Percentiles rank a stretch among this genome's conserved stretches.
phyloP scores from a whole-genome alignment of 768 basidiomycete species.

The Psilocybe sp. region DNA sequence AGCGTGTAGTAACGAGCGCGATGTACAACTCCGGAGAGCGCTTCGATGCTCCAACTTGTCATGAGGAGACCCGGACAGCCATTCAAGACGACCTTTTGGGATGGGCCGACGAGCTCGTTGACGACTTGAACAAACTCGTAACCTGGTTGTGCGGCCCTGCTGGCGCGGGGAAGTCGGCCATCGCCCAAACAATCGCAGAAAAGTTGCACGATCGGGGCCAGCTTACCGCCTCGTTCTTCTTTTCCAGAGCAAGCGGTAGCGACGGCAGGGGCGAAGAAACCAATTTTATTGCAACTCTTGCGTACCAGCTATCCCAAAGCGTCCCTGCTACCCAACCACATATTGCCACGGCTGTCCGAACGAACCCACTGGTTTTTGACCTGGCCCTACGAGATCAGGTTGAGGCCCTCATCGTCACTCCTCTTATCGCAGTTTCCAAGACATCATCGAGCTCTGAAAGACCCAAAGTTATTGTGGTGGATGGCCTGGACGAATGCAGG shows the following conservation, averaged over 20 bases:
- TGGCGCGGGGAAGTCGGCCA: neutral
- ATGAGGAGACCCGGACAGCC: neutral
- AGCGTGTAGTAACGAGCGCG: neutral
- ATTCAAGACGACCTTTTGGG: neutral
- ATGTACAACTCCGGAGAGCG: neutral
- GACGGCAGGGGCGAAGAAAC: neutral
- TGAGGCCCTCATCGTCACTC: neutral
- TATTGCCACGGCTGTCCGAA: no score
- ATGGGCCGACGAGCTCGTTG: neutral
- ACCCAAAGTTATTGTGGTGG: neutral
- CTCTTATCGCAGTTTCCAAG: no score
- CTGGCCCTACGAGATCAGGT: neutral
- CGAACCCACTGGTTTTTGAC: no score
- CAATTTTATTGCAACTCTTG: neutral
- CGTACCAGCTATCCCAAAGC: neutral
- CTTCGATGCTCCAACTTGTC: neutral
- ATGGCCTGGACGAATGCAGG: conserved; percentile 4
- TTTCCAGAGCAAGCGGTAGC: neutral
- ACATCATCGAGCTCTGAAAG: neutral
- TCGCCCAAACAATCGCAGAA: neutral
- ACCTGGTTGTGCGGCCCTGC: neutral
- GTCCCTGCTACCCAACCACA: neutral
- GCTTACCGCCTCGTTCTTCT: neutral
- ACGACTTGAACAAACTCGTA: neutral
- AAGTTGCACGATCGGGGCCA: neutral